Evolutionary conservation across 805 yeast genomes (phyloP).

Genomic region (Candida boleticola): DNA sequence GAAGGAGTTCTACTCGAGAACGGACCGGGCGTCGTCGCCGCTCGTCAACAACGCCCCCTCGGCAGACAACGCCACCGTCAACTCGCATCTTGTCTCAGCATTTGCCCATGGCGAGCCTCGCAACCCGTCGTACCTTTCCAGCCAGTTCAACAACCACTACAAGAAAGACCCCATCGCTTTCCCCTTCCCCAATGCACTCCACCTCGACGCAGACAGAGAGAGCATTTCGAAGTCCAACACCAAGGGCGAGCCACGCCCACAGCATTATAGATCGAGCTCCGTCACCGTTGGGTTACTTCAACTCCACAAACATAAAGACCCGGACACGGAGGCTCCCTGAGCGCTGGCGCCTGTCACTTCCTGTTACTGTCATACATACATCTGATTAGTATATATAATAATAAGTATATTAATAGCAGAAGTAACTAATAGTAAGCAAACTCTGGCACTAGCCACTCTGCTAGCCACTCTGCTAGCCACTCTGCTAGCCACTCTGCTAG

Average conservation of each 20-base stretch:
- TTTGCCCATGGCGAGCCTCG: slow-evolving; percentile 4
- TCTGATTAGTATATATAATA: no score
- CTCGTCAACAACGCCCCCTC: slow-evolving; percentile 30
- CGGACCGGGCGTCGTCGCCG: slow-evolving; percentile 30
- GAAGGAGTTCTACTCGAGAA: background rate
- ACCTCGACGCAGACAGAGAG: slow-evolving; percentile 34
- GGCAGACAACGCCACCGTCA: slow-evolving; percentile 15
- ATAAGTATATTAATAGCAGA: no score
- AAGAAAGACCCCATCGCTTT: slow-evolving; percentile 41
- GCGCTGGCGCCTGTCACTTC: no score
- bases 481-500: no score
- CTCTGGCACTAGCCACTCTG: no score
- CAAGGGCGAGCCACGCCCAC: slow-evolving; percentile 23
- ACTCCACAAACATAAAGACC: slow-evolving; percentile 12
- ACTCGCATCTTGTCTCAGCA: slow-evolving; percentile 20
- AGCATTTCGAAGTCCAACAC: slow-evolving; percentile 17
- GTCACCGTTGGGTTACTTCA: slow-evolving; percentile 40
- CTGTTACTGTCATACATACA: background rate
- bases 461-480: no score
- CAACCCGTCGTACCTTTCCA: slow-evolving; percentile 15
- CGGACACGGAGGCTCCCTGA: background rate
- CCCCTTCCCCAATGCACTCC: slow-evolving; percentile 42
- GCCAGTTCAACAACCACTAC: slow-evolving; percentile 45
- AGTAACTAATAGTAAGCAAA: background rate
- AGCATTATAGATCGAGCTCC: slow-evolving; percentile 36